Conservation (phyloP, 768 basidiomycete genomes). For the Russula dissimulans region DNA sequence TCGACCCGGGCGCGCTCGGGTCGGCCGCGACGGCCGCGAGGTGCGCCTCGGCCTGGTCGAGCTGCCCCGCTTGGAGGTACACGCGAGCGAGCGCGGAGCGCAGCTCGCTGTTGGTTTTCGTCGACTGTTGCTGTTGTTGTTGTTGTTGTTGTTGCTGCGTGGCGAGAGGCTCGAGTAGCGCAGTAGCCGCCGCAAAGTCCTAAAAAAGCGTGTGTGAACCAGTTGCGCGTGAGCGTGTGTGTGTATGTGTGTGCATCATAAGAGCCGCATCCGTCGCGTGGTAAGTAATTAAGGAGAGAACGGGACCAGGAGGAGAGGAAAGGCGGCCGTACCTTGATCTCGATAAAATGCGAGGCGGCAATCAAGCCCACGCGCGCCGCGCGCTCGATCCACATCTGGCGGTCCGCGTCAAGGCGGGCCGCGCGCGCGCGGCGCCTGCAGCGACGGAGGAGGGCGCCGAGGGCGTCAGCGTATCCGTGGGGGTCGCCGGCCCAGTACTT, state of each 20-base stretch:
- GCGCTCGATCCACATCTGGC: constrained; percentile 74
- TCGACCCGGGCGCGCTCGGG: constrained; percentile 33
- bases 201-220: no score
- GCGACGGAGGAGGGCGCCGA: constrained; percentile 50
- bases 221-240: no score
- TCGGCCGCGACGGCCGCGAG: constrained; percentile 44
- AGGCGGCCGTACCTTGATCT: constrained; percentile 62
- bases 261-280: no score
- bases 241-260: no score
- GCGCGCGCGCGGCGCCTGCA: constrained; percentile 42
- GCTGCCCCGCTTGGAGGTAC: constrained; percentile 64
- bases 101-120: constrained; percentile 30
- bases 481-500: constrained; percentile 78
- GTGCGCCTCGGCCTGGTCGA: constrained; percentile 49
- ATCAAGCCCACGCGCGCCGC: constrained; percentile 67
- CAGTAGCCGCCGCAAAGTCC: constrained; percentile 64
- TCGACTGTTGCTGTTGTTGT: neutral
- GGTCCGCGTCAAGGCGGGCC: constrained; percentile 25
- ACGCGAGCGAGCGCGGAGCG: constrained; percentile 65
- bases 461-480: constrained; percentile 70
- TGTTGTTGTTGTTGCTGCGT: constrained; percentile 15
- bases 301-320: no score
- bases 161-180: constrained; percentile 61
- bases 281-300: no score
- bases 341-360: constrained; percentile 71